Evolutionary conservation across 139 green algal species (phyloP).

Genomic region (Zygnema cylindricum): DNA sequence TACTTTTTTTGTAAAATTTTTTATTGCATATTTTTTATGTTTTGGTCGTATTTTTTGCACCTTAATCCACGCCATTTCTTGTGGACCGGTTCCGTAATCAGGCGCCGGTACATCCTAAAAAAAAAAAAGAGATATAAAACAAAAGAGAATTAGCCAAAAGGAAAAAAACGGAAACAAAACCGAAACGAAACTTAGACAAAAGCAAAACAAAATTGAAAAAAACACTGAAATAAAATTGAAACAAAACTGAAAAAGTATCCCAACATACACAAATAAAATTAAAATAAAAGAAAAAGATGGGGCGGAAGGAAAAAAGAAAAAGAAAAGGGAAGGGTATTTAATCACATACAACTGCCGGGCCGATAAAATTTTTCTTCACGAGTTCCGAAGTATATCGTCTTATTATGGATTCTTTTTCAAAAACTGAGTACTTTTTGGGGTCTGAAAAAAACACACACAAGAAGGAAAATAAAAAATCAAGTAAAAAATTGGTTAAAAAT

Average conservation of each 20-base stretch:
- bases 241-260: neutral
- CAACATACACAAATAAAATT: neutral
- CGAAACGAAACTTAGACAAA: too few species aligned
- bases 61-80: slow-evolving; percentile 68
- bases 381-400: slow-evolving; percentile 56
- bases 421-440: slow-evolving; percentile 44
- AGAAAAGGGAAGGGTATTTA: neutral
- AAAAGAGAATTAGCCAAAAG: neutral
- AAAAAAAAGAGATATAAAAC: neutral
- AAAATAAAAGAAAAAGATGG: too few species aligned
- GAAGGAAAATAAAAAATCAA: too few species aligned
- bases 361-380: slow-evolving; percentile 57
- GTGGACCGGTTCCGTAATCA: slow-evolving; percentile 63
- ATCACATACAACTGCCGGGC: slow-evolving; percentile 20
- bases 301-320: neutral
- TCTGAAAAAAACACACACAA: too few species aligned
- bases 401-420: slow-evolving; percentile 50
- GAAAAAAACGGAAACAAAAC: slow-evolving; percentile 16
- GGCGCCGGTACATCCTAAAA: slow-evolving; percentile 61
- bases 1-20: too few species aligned
- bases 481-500: too few species aligned
- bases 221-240: neutral
- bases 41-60: too few species aligned
- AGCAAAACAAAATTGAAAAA: too few species aligned
- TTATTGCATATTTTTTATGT: too few species aligned